Evolutionary conservation across 768 basidiomycete genomes (phyloP), one percentile per base, ranked within the genome.

Genomic region (Tephrocybe sp.): DNA sequence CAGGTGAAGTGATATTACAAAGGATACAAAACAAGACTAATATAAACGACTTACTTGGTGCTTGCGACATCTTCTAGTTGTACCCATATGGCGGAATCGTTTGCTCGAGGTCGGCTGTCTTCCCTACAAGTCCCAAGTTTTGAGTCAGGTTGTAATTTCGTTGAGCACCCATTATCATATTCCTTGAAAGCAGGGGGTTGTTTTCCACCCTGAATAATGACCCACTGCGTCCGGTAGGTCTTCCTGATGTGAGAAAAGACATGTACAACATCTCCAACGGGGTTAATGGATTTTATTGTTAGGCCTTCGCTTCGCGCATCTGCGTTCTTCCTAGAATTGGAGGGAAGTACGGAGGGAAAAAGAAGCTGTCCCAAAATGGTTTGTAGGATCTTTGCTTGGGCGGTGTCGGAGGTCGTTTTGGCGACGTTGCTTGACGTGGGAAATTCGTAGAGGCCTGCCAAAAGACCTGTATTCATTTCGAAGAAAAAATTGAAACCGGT

Each of bases 201-300:
- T 17, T 65, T 62, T 14, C 83, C 83, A 20, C 86, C 85, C 58
- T 80, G 75, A 36, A 90, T 55, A 23, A 86, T 55, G 30, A 87
- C 81, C 86, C 87, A 89, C 57, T 85, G 83, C 15, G 81, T 76
- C 51, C 84, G 78, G 63, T 89, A 95, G 11, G 89, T 93, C 73
- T 94, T 93, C 60, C 75, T 83, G 63, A 95, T 90, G 64, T 98
- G 94, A 8, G 90, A 93, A 69, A 97, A 97, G 41, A 92, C 72
- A 62, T 96, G 93, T 3, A 85, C 51, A 32, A 95, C 82, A 53
- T 86, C 79, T 10, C 86, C 85, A 18, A 73, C 81, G 17, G 77
- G 71, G 50, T 70, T 69, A 47, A 85, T 71, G 51, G 73, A 69
- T 33, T 69, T 58, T 18, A 88, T 73, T 15, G 64, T 69, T 23